Base-by-base conservation (phyloP, 345 rosid genomes). In the Stellera chamaejasme region DNA sequence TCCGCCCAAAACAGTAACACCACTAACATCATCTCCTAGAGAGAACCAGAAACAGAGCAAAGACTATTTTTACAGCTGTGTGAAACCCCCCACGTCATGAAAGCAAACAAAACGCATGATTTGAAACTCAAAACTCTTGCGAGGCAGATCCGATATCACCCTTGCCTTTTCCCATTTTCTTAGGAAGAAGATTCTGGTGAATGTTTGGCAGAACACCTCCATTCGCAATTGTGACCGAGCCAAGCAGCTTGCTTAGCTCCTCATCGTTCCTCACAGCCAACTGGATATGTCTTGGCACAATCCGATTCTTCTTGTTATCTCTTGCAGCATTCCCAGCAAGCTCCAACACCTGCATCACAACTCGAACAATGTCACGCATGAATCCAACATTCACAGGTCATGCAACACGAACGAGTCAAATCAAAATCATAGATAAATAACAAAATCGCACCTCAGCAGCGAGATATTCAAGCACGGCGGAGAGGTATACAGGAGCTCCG, bases 241-340 rank as follows among this genome's bases (percentile, higher is more conserved):
- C 90, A 43, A 86, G 49, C 6, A 86, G 87, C 68, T 86, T 86
- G 67, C 90, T 83, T 32, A 86, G 57, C 44, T 83, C 90, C 55
- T 83, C 94, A 28, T 85, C 87, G 6, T 83, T 83, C 71, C 94
- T 80, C 67, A 83, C 90, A 0, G 87, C 90, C 2, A 83, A 73
- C 56, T 85, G 90, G 19, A 85, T 85, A 62, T 85, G 94, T 66
- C 90, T 73, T 0, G 94, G 90, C 11, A 79, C 87, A 1, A 85
- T 83, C 0, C 87, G 66, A 19, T 79, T 86, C 78, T 81, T 86
- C 74, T 79, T 81, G 69, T 86, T 86, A 45, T 83, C 90, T 52
- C 90, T 77, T 0, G 90, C 94, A 0, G 90, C 94, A 63, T 86
- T 86, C 10, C 94, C 87, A 53, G 90, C 87, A 42, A 82, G 79